Conservation (phyloP, 2,329 filamentous ascomycete genomes). For the Calonectria montana region DNA sequence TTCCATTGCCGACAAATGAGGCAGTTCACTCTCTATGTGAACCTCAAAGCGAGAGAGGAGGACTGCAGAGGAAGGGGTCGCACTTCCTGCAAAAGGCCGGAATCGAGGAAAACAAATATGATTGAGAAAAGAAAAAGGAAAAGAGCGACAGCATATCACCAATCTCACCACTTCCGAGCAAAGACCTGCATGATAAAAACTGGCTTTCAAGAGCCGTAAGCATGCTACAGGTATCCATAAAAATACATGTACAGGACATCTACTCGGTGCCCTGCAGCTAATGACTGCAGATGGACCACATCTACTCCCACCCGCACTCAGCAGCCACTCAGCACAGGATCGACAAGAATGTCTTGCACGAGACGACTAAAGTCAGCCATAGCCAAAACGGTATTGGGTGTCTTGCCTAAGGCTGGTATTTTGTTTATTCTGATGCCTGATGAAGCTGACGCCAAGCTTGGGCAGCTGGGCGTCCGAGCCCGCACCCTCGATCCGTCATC, state of each 20-base stretch:
- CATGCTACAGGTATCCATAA: background rate
- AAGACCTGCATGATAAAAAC: background rate
- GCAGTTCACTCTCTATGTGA: background rate
- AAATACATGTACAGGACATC: background rate
- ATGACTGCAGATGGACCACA: background rate
- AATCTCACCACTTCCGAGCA: background rate
- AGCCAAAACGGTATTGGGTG: background rate
- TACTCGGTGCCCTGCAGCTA: constrained; percentile 13
- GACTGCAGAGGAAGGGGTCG: background rate
- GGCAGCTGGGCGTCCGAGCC: constrained; percentile 4
- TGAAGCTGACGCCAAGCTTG: constrained; percentile 5
- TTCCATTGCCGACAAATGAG: background rate
- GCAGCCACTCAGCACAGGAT: background rate
- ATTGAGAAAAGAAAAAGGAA: background rate
- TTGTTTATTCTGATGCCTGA: constrained; percentile 12
- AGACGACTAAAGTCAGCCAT: background rate
- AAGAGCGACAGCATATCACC: background rate
- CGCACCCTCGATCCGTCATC: background rate
- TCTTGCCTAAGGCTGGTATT: background rate
- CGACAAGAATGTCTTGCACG: constrained; percentile 2
- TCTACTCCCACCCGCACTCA: background rate
- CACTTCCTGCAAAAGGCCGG: background rate
- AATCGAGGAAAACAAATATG: background rate
- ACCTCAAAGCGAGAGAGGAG: background rate
- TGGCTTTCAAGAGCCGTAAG: background rate